Evolutionary conservation across 2,329 filamentous ascomycete genomes (phyloP).

Genomic region (Rutstroemia sp.): DNA sequence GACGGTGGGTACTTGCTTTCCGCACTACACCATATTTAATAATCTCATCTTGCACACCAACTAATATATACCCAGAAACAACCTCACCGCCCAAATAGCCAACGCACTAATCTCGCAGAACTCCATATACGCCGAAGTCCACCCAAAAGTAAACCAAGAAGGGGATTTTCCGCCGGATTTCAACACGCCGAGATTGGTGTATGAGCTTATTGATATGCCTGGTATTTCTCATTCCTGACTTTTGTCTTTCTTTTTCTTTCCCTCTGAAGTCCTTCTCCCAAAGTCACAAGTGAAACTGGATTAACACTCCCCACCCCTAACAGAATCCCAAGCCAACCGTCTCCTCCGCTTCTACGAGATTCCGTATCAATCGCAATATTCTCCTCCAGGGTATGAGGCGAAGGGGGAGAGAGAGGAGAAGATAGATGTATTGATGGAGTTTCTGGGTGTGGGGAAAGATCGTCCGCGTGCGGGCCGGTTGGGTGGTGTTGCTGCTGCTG

Average conservation of each 20-base stretch:
- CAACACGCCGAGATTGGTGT: slow-evolving; percentile 12
- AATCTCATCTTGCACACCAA: not conserved
- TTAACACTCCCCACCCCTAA: not conserved
- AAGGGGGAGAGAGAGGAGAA: not conserved
- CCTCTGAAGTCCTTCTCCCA: not conserved
- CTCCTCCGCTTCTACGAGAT: not conserved
- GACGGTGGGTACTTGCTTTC: slow-evolving; percentile 10
- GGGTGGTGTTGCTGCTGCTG: not conserved
- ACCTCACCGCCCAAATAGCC: slow-evolving; percentile 18
- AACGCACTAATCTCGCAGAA: slow-evolving; percentile 12
- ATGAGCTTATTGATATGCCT: slow-evolving; percentile 16
- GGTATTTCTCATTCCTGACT: slow-evolving; percentile 12
- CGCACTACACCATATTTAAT: not conserved
- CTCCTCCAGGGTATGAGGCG: too few species aligned
- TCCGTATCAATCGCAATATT: too few species aligned
- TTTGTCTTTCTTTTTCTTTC: not conserved
- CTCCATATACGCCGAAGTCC: slow-evolving; percentile 17
- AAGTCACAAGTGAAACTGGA: not conserved
- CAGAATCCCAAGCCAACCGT: not conserved
- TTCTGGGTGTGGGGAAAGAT: slow-evolving; percentile 4
- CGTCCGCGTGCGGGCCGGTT: not conserved
- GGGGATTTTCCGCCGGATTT: slow-evolving; percentile 18
- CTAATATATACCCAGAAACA: slow-evolving; percentile 10
- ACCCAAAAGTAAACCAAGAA: slow-evolving; percentile 17
- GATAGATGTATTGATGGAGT: slow-evolving; percentile 8